Evolutionary conservation across 371 early-diverging fungal species (phyloP), one percentile per base, ranked within the genome.

Genomic region (Mucor circinelloides): DNA sequence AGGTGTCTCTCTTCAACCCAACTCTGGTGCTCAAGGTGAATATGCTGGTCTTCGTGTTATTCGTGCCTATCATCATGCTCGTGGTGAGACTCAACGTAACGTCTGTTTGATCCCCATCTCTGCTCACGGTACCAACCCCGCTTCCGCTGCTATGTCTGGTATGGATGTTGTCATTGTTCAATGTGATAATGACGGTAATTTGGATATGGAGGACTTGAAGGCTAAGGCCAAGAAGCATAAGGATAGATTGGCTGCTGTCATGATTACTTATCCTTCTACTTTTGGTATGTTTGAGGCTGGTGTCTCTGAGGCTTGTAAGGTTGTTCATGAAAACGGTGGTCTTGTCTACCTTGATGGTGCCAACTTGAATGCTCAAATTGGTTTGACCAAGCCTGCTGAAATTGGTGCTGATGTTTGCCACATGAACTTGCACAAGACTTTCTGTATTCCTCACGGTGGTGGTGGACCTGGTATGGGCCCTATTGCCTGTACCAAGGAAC

Each of bases 341-440:
- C 96, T 96, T 78, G 97, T 97, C n/a, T 98, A 98, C 82, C 93
- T 98, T 93, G 99, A 98, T 75, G 99, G 99, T 65, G 99, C 99
- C 64, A 98, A 98, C 87, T 84, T 98, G 88, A 98, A 98, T 73
- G 99, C 99, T 6, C 98, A 97, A 81, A 94, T 98, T 73, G 98
- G 98, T 21, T 79, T 98, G 65, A 94, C 94, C 71, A 93, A 91
- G 67, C 99, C 99, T 48, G 99, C 93, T 28, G 94, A 95, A 68
- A 95, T 96, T 69, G 99, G 98, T 62, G 97, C 97, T 66, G 99
- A 98, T 84, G 98, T 98, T 19, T 97, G 98, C 84, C 99, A 98
- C 76, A 85, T 98, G 85, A 98, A 98, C 88, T 84, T 95, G 81
- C 99, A 98, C 90, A 98, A 98, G 91, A 97, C 99, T 17, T 94